Evolutionary conservation across 495 filamentous ascomycete species (phyloP).

Genomic region (Stereocaulon alpinum): DNA sequence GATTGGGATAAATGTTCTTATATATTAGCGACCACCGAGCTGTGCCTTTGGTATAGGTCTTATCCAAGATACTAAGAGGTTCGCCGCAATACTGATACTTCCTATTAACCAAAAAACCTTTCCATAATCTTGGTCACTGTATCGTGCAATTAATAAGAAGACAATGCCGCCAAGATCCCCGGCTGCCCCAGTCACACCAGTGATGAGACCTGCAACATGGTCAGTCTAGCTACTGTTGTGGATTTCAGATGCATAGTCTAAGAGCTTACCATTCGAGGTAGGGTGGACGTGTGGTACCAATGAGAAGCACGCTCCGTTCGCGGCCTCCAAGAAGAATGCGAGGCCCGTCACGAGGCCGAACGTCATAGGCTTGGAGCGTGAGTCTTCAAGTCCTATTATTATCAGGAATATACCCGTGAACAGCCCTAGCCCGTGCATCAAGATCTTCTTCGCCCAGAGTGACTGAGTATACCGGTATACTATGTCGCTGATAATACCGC

Average conservation of each 20-base stretch:
- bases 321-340: slow-evolving; percentile 71
- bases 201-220: slow-evolving; percentile 50
- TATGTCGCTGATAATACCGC: slow-evolving; percentile 61
- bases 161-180: slow-evolving; percentile 79
- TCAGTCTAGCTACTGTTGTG: not conserved
- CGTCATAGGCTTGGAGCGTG: slow-evolving; percentile 50
- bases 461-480: slow-evolving; percentile 50
- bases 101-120: slow-evolving; percentile 72
- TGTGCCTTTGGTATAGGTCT: slow-evolving; percentile 49
- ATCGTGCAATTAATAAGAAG: slow-evolving; percentile 78
- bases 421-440: slow-evolving; percentile 52
- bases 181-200: slow-evolving; percentile 63
- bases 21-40: too few relatives aligned
- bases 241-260: not conserved
- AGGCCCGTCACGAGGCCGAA: slow-evolving; percentile 62
- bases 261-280: slow-evolving; percentile 49
- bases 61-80: slow-evolving; percentile 59
- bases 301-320: slow-evolving; percentile 76
- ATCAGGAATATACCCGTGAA: slow-evolving; percentile 56
- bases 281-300: slow-evolving; percentile 77
- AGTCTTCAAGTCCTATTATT: slow-evolving; percentile 56
- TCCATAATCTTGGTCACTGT: slow-evolving; percentile 54
- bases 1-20: too few relatives aligned
- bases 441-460: slow-evolving; percentile 69
- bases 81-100: slow-evolving; percentile 53